Percentiles rank a stretch among this genome's conserved stretches.
Conservation (phyloP, 371 early-diverging fungal genomes). For the Mucor circinelloides region DNA sequence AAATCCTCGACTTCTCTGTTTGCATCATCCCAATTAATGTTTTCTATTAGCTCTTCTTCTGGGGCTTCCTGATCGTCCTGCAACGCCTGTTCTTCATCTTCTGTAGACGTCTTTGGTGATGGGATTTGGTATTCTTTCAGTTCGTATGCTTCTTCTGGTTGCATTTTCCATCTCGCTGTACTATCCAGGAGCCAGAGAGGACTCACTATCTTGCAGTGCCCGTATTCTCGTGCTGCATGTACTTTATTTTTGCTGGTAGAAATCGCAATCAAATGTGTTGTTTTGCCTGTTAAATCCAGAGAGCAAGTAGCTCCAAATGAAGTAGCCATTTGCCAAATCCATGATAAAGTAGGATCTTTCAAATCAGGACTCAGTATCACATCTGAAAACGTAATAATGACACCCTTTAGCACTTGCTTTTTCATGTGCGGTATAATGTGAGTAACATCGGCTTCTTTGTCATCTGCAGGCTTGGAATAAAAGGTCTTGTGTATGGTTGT, state of each 20-base stretch:
- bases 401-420: slow-evolving; percentile 44
- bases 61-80: slow-evolving; percentile 43
- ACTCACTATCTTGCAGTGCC: slow-evolving; percentile 48
- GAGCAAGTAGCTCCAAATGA: slow-evolving; percentile 75
- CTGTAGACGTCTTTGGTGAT: slow-evolving; percentile 34
- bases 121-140: slow-evolving; percentile 37
- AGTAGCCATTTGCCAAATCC: slow-evolving; percentile 74
- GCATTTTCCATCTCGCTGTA: slow-evolving; percentile 57
- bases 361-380: slow-evolving; percentile 10
- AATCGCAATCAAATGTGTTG: slow-evolving; percentile 82
- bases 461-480: slow-evolving; percentile 31
- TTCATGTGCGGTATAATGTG: slow-evolving; percentile 57
- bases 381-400: slow-evolving; percentile 55
- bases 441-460: slow-evolving; percentile 49
- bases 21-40: slow-evolving; percentile 59
- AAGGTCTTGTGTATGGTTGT: slow-evolving; percentile 55
- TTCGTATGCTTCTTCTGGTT: slow-evolving; percentile 58
- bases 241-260: slow-evolving; percentile 51
- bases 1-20: slow-evolving; percentile 63
- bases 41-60: slow-evolving; percentile 47
- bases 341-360: slow-evolving; percentile 48
- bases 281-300: slow-evolving; percentile 51
- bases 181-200: slow-evolving; percentile 68
- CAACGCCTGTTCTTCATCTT: slow-evolving; percentile 29
- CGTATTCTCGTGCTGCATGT: slow-evolving; percentile 50